Percentiles rank a stretch among this genome's conserved stretches.
phyloP scores from a whole-genome alignment of 106 monocot genomes.

The Ottelia alismoides region DNA sequence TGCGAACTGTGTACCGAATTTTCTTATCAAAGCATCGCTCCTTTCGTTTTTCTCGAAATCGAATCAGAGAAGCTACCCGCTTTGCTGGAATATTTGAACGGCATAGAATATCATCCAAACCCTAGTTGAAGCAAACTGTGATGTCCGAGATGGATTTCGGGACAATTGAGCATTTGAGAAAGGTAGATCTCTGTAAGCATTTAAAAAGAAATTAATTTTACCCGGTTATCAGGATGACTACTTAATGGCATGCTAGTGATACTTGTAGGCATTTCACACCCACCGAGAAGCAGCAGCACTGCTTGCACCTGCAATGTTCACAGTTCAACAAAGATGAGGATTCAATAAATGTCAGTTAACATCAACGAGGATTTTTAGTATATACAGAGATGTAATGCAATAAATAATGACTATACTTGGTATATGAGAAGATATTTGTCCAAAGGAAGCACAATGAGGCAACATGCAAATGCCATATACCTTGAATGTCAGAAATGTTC shows the following conservation, averaged over 20 bases:
- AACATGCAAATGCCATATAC: no score
- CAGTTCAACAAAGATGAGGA: not conserved
- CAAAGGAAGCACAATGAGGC: no score
- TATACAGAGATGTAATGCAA: no score
- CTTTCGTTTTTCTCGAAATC: slow-evolving; percentile 84
- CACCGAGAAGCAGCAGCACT: slow-evolving; percentile 68
- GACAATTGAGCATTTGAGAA: no score
- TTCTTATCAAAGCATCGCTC: slow-evolving; percentile 88
- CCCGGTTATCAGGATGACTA: slow-evolving; percentile 41
- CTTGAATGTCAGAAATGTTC: no score
- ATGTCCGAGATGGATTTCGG: no score
- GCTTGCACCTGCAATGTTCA: slow-evolving; percentile 69
- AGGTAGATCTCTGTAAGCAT: no score
- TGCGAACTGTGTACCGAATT: slow-evolving; percentile 68
- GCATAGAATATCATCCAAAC: slow-evolving; percentile 60
- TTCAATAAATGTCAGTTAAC: no score
- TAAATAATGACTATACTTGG: no score
- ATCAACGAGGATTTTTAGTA: no score
- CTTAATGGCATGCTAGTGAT: slow-evolving; percentile 16
- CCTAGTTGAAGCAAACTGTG: slow-evolving; percentile 26
- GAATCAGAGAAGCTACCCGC: slow-evolving; percentile 69
- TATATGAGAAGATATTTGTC: no score
- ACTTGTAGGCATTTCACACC: slow-evolving; percentile 50
- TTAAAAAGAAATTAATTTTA: no score
- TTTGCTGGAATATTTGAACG: slow-evolving; percentile 65